Evolutionary conservation across 495 filamentous ascomycete species (phyloP), one percentile per base, ranked within the genome.

Genomic region (Annulohypoxylon nitens): DNA sequence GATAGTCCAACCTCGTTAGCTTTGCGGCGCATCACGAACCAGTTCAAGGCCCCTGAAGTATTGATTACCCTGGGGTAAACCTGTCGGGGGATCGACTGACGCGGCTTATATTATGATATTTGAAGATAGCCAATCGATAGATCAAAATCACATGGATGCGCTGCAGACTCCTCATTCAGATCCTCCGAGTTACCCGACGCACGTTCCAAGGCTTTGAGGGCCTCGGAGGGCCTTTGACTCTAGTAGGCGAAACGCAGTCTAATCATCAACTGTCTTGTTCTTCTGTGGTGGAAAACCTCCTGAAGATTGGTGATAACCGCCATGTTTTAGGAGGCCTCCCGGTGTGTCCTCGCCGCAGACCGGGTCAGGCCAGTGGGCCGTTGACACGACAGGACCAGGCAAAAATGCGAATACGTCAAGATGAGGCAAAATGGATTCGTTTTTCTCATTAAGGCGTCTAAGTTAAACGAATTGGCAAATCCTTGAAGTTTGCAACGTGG

Each of bases 311-410:
- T 16, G 34, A 20, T 33, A 54, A 54, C 50, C 16, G 45, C 53
- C 26, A 34, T 66, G 7, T 53, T 36, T 45, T 39, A 37, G 39
- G 72, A 70, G 67, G 72, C 67, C 72, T 70, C 67, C 62, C 18
- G 50, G 25, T 33, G 45, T 54, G 45, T 64, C 58, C 58, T 67
- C 55, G 63, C 67, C 72, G 50, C 50, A 66, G 67, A 69, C 67
- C 67, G 50, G 67, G 67, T 64, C 58, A 57, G 62, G 63, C 67
- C 63, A 67, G 67, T 74, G 67, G 72, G 62, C 59, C 67, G 58
- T 61, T 63, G 68, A 70, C 67, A 69, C 72, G 62, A 65, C 66
- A 30, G 34, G 50, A n/a, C 47, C 50, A 37, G 62, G 62, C 54
- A 16, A 64, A 60, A 53, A 43, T 11, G 16, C 43, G 33, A 45